These are phyloP conservation scores for Solanum tarapatanum DNA, from an alignment of 257 asterid genomes.

Conservation along the genomic window DNA sequence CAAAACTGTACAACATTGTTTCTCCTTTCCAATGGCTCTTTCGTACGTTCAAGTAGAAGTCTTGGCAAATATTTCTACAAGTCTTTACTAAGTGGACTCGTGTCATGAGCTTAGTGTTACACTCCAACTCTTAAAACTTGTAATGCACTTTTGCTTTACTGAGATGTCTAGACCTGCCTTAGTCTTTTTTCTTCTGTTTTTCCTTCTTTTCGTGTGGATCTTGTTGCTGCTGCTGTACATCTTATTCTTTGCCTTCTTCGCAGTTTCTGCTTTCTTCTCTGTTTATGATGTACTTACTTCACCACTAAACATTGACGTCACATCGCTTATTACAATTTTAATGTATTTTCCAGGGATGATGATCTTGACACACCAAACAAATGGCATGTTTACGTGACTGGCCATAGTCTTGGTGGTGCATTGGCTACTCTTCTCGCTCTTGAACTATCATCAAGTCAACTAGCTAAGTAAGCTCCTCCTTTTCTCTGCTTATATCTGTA, in stretches of 20 bases:
- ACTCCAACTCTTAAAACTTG: neutral
- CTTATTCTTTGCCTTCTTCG: neutral
- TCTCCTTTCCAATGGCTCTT: neutral
- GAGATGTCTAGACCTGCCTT: neutral
- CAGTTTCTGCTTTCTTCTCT: neutral
- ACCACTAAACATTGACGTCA: neutral
- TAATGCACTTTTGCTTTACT: neutral
- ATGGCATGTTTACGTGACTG: constrained; percentile 93
- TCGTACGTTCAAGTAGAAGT: neutral
- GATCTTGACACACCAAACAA: constrained; percentile 27
- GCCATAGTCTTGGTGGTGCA: constrained; percentile 99
- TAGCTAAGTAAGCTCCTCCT: constrained; percentile 59
- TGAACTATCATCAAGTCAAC: constrained; percentile 75
- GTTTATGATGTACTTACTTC: neutral
- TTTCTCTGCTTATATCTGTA: neutral
- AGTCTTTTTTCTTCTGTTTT: neutral
- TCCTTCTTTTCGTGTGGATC: neutral
- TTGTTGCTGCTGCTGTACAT: neutral
- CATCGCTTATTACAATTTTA: neutral
- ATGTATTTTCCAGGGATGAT: constrained; percentile 40
- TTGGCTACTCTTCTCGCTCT: constrained; percentile 91
- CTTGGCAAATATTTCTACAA: neutral
- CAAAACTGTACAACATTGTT: neutral
- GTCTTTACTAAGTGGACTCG: neutral
- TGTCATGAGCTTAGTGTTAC: neutral